Conservation (phyloP, 2,329 filamentous ascomycete genomes). For the Penicillium sp. region DNA sequence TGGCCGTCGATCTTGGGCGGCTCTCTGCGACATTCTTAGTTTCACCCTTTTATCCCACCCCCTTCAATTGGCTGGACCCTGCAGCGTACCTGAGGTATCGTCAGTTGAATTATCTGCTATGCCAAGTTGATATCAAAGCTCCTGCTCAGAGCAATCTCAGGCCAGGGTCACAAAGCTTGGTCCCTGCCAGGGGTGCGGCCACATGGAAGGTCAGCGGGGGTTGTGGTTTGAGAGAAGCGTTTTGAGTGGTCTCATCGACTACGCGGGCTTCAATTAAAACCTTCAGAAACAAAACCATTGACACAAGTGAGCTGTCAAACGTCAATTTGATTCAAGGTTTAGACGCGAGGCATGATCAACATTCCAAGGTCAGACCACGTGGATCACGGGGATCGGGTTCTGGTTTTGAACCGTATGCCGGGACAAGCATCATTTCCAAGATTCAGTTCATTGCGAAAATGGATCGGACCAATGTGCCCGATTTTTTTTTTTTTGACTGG, state of each 20-base stretch:
- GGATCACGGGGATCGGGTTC: too few relatives aligned
- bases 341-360: not conserved
- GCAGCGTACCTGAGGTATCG: slow-evolving; percentile 6
- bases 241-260: not conserved
- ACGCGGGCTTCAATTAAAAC: not conserved
- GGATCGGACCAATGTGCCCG: not conserved
- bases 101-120: not conserved
- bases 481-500: not conserved
- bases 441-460: not conserved
- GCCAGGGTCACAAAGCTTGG: slow-evolving; percentile 1
- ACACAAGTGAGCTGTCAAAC: not conserved
- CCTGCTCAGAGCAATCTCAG: slow-evolving; percentile 7
- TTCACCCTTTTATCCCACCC: slow-evolving; percentile 21
- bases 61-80: slow-evolving; percentile 9
- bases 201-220: not conserved
- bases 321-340: not conserved
- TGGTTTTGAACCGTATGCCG: too few relatives aligned
- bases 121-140: not conserved
- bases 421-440: not conserved
- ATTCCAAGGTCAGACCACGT: not conserved
- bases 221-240: not conserved
- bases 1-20: slow-evolving; percentile 23
- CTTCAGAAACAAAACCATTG: not conserved
- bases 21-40: slow-evolving; percentile 30
- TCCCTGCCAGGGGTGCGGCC: not conserved